Percentiles rank a stretch among this genome's conserved stretches.
Conservation (phyloP, 441 rosid species). For the Croton laevigatus region DNA sequence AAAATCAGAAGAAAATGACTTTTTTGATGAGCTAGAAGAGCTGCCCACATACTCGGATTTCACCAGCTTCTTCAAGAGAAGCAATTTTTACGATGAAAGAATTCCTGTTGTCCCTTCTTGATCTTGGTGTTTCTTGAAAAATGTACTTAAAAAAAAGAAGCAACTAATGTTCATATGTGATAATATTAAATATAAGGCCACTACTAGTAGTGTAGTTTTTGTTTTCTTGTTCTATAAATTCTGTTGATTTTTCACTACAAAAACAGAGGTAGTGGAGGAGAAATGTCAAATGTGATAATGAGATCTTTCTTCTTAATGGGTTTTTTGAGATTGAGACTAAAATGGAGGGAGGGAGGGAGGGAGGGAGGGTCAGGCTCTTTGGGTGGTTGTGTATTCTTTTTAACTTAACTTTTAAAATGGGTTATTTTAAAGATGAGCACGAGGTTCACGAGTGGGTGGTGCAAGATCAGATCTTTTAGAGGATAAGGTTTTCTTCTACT, state of each 20-base stretch:
- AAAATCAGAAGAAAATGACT: constrained; percentile 53
- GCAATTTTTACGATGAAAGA: constrained; percentile 53
- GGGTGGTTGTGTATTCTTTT: constrained; percentile 21
- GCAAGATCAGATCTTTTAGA: constrained; percentile 17
- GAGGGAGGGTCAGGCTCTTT: constrained; percentile 16
- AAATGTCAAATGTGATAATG: constrained; percentile 3
- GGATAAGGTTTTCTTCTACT: constrained; percentile 15
- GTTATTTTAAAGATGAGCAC: constrained; percentile 35
- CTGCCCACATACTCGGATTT: constrained; percentile 47
- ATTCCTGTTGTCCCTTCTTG: constrained; percentile 63
- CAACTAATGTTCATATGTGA: constrained; percentile 18
- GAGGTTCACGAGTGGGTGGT: constrained; percentile 40
- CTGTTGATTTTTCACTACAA: neutral
- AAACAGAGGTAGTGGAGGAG: constrained; percentile 25
- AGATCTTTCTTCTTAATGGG: constrained; percentile 3
- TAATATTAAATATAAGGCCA: constrained; percentile 6
- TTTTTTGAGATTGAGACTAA: constrained; percentile 22
- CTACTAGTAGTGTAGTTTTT: constrained; percentile 2
- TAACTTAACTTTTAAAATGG: neutral
- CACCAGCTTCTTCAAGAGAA: constrained; percentile 50
- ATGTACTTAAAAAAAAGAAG: constrained; percentile 16
- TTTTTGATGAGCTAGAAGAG: constrained; percentile 74
- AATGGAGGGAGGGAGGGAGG: neutral
- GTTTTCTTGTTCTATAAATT: neutral
- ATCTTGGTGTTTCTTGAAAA: constrained; percentile 30